Evolutionary conservation across 139 green algal genomes (phyloP).

Genomic region (Chlorella sp.): DNA sequence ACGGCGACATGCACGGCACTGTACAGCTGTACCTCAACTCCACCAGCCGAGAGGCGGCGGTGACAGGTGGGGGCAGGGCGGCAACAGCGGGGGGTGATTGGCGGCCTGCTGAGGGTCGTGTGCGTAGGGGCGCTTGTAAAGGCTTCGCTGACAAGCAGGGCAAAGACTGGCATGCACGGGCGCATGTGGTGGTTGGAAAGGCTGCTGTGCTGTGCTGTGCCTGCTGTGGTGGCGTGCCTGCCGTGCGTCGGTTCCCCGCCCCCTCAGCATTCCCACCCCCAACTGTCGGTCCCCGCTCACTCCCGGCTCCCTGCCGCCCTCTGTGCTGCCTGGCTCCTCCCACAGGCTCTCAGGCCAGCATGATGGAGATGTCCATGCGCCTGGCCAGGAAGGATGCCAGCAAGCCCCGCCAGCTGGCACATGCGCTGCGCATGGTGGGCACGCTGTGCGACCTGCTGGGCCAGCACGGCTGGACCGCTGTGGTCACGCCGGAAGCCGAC

Average conservation of each 20-base stretch:
- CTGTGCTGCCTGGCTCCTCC: neutral
- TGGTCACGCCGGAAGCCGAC: too few relatives aligned
- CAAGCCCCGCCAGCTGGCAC: neutral
- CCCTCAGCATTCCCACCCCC: too few relatives aligned
- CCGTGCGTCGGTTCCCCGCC: neutral
- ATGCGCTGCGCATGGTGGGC: neutral
- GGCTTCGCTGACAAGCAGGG: too few relatives aligned
- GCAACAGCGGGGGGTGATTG: too few relatives aligned
- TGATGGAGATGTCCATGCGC: neutral
- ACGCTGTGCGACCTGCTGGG: neutral
- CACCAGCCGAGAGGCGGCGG: neutral
- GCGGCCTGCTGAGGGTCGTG: too few relatives aligned
- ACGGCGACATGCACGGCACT: neutral
- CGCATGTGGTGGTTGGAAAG: neutral
- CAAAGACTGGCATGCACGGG: too few relatives aligned
- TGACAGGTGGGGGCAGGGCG: neutral
- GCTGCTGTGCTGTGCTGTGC: neutral
- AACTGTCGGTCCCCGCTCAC: too few relatives aligned
- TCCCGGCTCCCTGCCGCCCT: too few relatives aligned
- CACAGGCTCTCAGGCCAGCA: neutral
- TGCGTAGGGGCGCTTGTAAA: too few relatives aligned
- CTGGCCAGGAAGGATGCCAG: neutral
- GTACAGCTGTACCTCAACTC: slow-evolving; percentile 10
- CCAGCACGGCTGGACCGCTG: neutral
- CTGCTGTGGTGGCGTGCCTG: neutral